phyloP scores from a whole-genome alignment of 306 rosid genomes.

The Glycyrrhiza uralensis region DNA sequence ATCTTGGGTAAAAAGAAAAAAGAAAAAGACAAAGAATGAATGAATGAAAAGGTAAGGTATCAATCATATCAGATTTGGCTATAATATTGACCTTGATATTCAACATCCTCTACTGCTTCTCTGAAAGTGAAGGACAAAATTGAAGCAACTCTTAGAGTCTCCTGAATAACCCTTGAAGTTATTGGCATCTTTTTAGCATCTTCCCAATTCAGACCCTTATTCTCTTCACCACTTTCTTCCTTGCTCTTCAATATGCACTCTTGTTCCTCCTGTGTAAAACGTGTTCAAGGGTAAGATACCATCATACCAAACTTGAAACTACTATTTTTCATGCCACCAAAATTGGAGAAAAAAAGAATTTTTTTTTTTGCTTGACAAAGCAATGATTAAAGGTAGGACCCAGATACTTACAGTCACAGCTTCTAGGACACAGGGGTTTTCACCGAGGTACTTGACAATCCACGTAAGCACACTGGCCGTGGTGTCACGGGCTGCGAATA shows the following conservation, averaged over 20 bases:
- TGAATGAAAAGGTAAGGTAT: not conserved
- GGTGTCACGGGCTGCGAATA: conserved; percentile 96
- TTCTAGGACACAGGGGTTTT: conserved; percentile 72
- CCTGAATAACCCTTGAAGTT: conserved; percentile 84
- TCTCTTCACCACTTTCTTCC: conserved; percentile 46
- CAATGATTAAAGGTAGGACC: conserved; percentile 31
- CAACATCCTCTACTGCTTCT: conserved; percentile 92
- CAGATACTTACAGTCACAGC: conserved; percentile 74
- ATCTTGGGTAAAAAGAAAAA: not conserved
- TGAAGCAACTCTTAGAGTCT: conserved; percentile 89
- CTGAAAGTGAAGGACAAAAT: conserved; percentile 90
- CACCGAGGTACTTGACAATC: conserved; percentile 82
- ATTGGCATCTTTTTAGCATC: conserved; percentile 83
- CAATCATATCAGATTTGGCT: conserved; percentile 9
- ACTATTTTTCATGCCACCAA: not conserved
- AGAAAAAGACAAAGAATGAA: not conserved
- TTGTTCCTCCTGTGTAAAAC: conserved; percentile 66
- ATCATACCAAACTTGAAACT: no score
- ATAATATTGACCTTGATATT: conserved; percentile 68
- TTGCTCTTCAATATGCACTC: conserved; percentile 49
- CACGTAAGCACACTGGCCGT: conserved; percentile 96
- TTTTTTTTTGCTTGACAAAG: not conserved
- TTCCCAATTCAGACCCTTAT: conserved; percentile 63
- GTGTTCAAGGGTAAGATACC: not conserved
- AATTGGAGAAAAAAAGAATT: not conserved